phyloP scores from a whole-genome alignment of 108 stramenopile genomes.

The Cyclotella atomus region DNA sequence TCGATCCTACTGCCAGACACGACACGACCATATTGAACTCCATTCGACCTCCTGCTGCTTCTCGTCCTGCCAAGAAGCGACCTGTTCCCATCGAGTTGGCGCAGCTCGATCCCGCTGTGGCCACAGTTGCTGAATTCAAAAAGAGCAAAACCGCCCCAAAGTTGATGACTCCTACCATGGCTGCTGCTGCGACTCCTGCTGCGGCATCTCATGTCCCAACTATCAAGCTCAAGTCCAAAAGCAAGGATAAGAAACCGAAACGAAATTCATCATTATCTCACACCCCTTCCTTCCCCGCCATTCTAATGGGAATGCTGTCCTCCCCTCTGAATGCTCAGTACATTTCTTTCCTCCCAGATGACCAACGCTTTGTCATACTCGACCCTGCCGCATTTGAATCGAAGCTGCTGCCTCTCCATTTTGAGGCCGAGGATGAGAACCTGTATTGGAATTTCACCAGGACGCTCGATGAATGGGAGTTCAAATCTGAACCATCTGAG shows the following conservation, averaged over 20 bases:
- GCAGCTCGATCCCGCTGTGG: neutral
- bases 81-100: slow-evolving; percentile 1
- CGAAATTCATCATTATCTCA: neutral
- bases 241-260: neutral
- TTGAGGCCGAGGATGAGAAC: neutral
- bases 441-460: neutral
- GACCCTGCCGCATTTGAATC: neutral
- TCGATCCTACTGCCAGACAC: neutral
- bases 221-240: neutral
- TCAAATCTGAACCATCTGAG: neutral
- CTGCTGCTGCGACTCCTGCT: neutral
- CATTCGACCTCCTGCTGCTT: neutral
- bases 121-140: neutral
- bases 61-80: slow-evolving; percentile 9
- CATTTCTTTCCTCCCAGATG: neutral
- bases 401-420: neutral
- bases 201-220: neutral
- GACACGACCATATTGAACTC: neutral
- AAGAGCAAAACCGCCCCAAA: neutral
- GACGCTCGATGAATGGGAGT: slow-evolving; percentile 1
- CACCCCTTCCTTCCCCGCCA: slow-evolving; percentile 4
- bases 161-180: neutral
- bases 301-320: neutral
- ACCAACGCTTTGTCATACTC: neutral
- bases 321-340: neutral